Evolutionary conservation across 176 grass and related monocot genomes (phyloP).

Genomic region (Eremochloa ophiuroides): DNA sequence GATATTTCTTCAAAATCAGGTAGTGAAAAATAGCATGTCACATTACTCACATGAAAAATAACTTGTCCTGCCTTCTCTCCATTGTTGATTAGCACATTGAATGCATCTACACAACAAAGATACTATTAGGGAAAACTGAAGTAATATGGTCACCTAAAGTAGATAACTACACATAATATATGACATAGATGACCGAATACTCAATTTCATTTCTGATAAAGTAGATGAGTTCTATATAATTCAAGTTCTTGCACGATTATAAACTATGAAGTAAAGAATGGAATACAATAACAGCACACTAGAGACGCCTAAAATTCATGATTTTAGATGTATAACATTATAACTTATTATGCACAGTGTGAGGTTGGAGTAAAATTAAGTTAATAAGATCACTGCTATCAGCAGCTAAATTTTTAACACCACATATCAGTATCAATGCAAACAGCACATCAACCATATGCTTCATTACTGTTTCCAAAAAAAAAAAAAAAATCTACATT

Average conservation of each 20-base stretch:
- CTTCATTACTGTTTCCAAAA: not conserved
- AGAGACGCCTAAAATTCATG: not conserved
- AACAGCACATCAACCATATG: not conserved
- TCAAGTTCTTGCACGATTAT: not conserved
- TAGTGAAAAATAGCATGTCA: not conserved
- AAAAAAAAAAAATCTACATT: too few relatives aligned
- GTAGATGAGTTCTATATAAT: not conserved
- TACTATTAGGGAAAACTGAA: not conserved
- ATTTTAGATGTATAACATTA: not conserved
- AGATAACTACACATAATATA: not conserved
- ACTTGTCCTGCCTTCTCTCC: constrained; percentile 75
- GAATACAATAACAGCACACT: not conserved
- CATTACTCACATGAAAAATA: constrained; percentile 69
- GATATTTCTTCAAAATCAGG: not conserved
- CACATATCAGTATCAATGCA: not conserved
- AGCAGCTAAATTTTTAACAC: not conserved
- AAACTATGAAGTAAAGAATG: not conserved
- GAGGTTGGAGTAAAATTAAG: not conserved
- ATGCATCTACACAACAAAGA: constrained; percentile 54
- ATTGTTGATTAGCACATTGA: constrained; percentile 87
- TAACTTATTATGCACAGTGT: not conserved
- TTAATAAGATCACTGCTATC: not conserved
- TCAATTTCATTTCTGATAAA: too few relatives aligned
- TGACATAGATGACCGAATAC: not conserved
- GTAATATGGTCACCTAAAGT: not conserved